Conservation (phyloP, 495 filamentous ascomycete genomes). For the Neurospora discreta region DNA sequence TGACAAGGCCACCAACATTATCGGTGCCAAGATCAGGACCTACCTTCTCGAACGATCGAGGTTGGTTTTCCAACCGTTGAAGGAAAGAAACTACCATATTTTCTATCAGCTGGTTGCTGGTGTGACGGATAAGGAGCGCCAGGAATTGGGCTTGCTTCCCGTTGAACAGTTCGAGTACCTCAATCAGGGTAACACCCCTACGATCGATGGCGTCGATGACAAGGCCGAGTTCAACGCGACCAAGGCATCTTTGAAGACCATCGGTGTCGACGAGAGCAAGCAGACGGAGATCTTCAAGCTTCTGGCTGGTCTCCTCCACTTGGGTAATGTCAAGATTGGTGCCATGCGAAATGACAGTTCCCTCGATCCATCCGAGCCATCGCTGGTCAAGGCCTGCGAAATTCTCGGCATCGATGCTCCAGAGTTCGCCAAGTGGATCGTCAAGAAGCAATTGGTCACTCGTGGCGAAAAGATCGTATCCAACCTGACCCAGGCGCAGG, state of each 20-base stretch:
- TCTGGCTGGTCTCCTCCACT: slow-evolving; percentile 82
- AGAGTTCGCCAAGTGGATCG: slow-evolving; percentile 97
- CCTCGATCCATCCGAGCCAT: slow-evolving; percentile 68
- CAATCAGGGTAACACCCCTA: slow-evolving; percentile 85
- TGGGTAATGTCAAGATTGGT: slow-evolving; percentile 92
- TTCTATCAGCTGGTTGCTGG: slow-evolving; percentile 98
- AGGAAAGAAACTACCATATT: slow-evolving; percentile 98
- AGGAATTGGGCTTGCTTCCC: slow-evolving; percentile 63
- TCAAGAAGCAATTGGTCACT: slow-evolving; percentile 97
- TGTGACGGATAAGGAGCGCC: slow-evolving; percentile 70
- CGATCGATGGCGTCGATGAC: slow-evolving; percentile 93
- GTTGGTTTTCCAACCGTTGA: slow-evolving; percentile 95
- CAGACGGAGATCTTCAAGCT: slow-evolving; percentile 85
- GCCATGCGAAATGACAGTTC: slow-evolving; percentile 80
- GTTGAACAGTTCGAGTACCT: slow-evolving; percentile 91
- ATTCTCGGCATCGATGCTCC: slow-evolving; percentile 78
- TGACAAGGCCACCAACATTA: slow-evolving; percentile 87
- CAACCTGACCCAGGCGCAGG: slow-evolving; percentile 88
- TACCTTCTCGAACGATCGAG: slow-evolving; percentile 93
- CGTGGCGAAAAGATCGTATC: slow-evolving; percentile 96
- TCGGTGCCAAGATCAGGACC: slow-evolving; percentile 91
- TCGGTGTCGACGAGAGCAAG: slow-evolving; percentile 63
- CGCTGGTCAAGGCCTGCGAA: slow-evolving; percentile 67
- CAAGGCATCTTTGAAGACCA: slow-evolving; percentile 71
- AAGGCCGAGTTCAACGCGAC: slow-evolving; percentile 86